Evolutionary conservation across 2,329 filamentous ascomycete species (phyloP).

Genomic region (Pseudocercospora fijiensis): DNA sequence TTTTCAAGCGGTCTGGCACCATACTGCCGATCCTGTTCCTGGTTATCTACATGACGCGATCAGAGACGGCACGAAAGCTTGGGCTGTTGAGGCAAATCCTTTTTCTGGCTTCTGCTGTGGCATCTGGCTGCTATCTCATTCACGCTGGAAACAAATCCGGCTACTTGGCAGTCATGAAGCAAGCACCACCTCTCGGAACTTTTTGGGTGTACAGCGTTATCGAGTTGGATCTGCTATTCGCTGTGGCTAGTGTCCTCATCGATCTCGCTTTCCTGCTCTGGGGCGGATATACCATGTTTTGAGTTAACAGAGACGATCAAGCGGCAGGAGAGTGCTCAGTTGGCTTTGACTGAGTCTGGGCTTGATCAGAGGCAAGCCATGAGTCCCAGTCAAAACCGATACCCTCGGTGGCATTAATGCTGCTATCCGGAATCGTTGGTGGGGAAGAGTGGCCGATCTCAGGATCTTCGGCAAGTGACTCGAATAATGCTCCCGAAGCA

Average conservation of each 20-base stretch:
- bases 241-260: conserved; percentile 55
- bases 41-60: conserved; percentile 47
- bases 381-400: conserved; percentile 1
- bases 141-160: conserved; percentile 74
- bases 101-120: conserved; percentile 63
- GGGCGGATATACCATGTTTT: conserved; percentile 49
- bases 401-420: background rate
- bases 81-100: conserved; percentile 50
- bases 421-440: background rate
- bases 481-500: background rate
- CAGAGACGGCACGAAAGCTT: conserved; percentile 44
- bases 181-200: conserved; percentile 81
- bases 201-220: conserved; percentile 92
- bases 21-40: conserved; percentile 48
- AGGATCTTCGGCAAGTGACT: too few relatives aligned
- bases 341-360: background rate
- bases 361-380: background rate
- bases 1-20: conserved; percentile 53
- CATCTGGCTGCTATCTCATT: conserved; percentile 74
- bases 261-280: conserved; percentile 56
- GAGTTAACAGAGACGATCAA: conserved; percentile 7
- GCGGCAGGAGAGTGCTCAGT: background rate
- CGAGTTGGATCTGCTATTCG: conserved; percentile 72
- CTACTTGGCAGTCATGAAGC: conserved; percentile 89
- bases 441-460: background rate